A percentile compares a stretch with the other conserved stretches of the same genome.
Conservation (phyloP, 1,139 yeast genomes). For the Wickerhamomyces sp. region DNA sequence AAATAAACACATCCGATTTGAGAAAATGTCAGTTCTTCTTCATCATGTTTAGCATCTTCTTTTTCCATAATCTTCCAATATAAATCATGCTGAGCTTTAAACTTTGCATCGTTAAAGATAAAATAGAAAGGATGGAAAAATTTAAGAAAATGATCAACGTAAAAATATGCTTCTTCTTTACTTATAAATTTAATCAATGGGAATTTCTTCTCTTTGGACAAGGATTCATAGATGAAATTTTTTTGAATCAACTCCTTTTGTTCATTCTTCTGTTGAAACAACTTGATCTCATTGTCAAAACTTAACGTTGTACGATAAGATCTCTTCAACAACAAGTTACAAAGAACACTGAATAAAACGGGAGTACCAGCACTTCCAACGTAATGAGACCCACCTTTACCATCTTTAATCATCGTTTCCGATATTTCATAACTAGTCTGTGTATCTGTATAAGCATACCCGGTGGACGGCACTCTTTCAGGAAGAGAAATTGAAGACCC, state of each 20-base stretch:
- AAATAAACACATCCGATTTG: constrained; percentile 37
- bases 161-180: constrained; percentile 29
- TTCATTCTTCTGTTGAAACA: constrained; percentile 13
- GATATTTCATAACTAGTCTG: constrained; percentile 5
- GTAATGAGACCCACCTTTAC: constrained; percentile 37
- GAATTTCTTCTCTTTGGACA: constrained; percentile 20
- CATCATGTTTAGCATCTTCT: background rate
- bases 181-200: constrained; percentile 30
- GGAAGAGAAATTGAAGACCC: background rate
- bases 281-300: constrained; percentile 20
- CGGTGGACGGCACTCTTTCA: background rate
- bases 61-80: constrained; percentile 28
- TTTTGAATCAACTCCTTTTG: constrained; percentile 11
- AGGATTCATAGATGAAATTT: constrained; percentile 7
- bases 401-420: constrained; percentile 34
- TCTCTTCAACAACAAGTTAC: constrained; percentile 34
- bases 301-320: constrained; percentile 25
- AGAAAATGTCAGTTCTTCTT: constrained; percentile 7
- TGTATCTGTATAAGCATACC: background rate
- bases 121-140: constrained; percentile 38
- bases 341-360: constrained; percentile 32
- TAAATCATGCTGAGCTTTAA: constrained; percentile 27
- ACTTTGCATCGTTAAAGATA: constrained; percentile 30
- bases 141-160: constrained; percentile 33
- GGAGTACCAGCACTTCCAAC: constrained; percentile 39